These are phyloP conservation scores for Podosphaera fusca DNA, from an alignment of 2,329 filamentous ascomycete genomes.

Conservation along the genomic window DNA sequence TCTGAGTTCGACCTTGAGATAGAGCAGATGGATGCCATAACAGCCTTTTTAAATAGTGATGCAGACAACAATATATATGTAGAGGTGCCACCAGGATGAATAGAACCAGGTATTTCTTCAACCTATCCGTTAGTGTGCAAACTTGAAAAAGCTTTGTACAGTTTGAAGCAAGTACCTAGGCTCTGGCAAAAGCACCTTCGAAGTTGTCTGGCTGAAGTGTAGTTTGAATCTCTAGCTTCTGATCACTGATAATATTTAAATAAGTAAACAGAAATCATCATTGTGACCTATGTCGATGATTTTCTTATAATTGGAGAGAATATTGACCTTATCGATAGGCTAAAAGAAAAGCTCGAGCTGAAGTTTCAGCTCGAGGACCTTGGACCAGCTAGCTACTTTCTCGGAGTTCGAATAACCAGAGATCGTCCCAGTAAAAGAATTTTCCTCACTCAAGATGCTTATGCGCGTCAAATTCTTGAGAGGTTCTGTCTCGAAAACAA, in stretches of 20 bases:
- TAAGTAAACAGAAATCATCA: background rate
- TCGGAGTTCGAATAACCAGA: too few species aligned
- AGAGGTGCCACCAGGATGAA: background rate
- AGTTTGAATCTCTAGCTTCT: background rate
- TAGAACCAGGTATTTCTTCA: background rate
- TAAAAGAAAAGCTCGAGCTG: too few species aligned
- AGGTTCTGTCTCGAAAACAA: too few species aligned
- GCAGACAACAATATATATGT: background rate
- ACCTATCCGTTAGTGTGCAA: background rate
- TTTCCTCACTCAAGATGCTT: too few species aligned
- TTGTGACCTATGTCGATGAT: too few species aligned
- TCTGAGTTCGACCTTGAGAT: background rate
- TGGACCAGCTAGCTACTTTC: too few species aligned
- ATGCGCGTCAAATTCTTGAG: too few species aligned
- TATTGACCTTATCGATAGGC: too few species aligned
- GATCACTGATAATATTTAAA: background rate
- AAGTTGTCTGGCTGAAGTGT: background rate
- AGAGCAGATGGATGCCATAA: constrained; percentile 1
- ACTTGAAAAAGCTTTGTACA: background rate
- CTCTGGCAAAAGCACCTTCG: constrained; percentile 1
- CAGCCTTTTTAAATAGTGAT: background rate
- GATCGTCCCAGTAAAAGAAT: too few species aligned
- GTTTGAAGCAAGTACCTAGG: background rate
- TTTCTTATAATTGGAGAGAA: too few species aligned
- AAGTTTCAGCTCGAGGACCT: too few species aligned